Evolutionary conservation across 306 rosid species (phyloP), one percentile per base, ranked within the genome.

Genomic region (Lupinus albus): DNA sequence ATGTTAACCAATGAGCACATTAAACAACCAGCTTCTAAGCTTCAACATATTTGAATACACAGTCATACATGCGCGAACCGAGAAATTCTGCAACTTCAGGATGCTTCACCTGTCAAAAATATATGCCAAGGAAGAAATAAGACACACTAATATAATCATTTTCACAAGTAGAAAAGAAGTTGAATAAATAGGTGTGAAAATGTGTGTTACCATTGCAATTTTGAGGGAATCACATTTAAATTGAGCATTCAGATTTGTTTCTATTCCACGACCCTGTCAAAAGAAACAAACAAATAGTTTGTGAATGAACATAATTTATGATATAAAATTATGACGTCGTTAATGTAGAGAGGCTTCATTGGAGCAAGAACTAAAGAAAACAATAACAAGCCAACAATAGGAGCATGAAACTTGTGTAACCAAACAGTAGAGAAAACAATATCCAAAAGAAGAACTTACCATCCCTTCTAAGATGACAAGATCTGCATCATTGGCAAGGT

Each of bases 191-290:
- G 9, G 30, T 55, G 35, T 76, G 44, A 17, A 12, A 18, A 52
- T 58, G 52, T 44, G 58, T 25, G 52, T 62, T 83, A 90, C 99
- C 99, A 93, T 90, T 49, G 88, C 99, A 61, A 93, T 85, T 79
- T 93, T 93, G 65, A 93, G 83, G 36, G 99, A 88, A 73, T 93
- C 99, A 17, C 97, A 86, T 80, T 82, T 93, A 44, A 93, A 93
- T 71, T 79, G 89, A 18, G 97, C 96, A 64, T 83, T 84, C 30
- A 90, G 96, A 85, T 93, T 93, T 71, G 99, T 88, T 81, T 90
- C 97, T 52, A 88, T 88, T 61, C 97, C 96, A 64, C 97, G 97
- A 42, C 99, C 97, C 99, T 90, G 81, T 52, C 70, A 77, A 77
- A 80, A 46, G 71, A 30, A 70, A 73, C 5, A n/a, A n/a, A n/a